Evolutionary conservation across 2,329 filamentous ascomycete species (phyloP), one percentile per base, ranked within the genome.

Genomic region (Diaporthe citri): DNA sequence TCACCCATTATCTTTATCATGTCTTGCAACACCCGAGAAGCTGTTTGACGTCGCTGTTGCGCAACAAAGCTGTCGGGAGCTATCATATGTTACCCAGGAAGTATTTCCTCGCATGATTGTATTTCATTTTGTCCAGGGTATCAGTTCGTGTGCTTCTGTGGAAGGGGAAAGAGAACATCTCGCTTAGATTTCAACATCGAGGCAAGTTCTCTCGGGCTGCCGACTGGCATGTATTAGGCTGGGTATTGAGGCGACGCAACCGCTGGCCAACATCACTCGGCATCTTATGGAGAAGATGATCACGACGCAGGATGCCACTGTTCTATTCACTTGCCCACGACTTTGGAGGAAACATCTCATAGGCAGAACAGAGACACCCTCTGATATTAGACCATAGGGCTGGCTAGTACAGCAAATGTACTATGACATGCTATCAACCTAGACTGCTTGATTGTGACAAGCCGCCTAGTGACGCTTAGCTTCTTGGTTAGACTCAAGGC

Each of bases 41-140:
- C 62, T 72, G 59, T 51, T 59, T 39, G 46, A 69, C 59, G 39
- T 48, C 36, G 51, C 34, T 55, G 22, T 60, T 69, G 59, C 72
- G 59, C 72, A 73, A 55, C 39, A 55, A 59, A 46, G 41, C 41
- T 74, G 59, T 56, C 60, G 55, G 57, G 43, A 25, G 71, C 39
- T 46, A 57, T 62, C 62, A 75, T 74, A 46, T 46, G 41, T 75
- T 71, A 66, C 56, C 76, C 20, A 73, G 72, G 57, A 86, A 82
- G 73, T 60, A 79, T 71, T 72, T 72, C 60, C 76, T 62, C 60
- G 60, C 69, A 74, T 72, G 48, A 46, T 72, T 76, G 71, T 72
- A 72, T 76, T 75, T 73, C 71, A 75, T 75, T 64, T 71, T 71
- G 70, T 75, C 64, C 57, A 75, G 71, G 41, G 73, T 75, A 76